These are phyloP conservation scores for Lenzites betulinus DNA, from an alignment of 768 basidiomycete genomes.

Conservation along the genomic window DNA sequence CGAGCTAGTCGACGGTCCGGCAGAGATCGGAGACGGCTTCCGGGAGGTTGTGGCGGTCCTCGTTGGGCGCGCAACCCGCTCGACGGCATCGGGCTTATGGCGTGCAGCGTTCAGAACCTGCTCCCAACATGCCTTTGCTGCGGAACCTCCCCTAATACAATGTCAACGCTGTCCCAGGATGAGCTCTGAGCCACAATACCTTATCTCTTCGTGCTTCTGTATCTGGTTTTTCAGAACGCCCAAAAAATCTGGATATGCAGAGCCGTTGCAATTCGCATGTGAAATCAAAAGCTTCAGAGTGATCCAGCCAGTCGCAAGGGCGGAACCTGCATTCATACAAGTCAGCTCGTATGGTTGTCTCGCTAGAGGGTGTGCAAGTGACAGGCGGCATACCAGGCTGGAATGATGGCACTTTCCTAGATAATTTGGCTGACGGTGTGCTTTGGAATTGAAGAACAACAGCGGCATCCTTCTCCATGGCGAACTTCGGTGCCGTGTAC, in stretches of 20 bases:
- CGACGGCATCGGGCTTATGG: background rate
- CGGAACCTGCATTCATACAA: background rate
- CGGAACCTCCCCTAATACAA: too few relatives aligned
- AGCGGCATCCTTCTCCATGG: background rate
- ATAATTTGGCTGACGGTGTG: background rate
- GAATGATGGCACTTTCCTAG: background rate
- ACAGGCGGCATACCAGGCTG: background rate
- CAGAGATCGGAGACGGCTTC: background rate
- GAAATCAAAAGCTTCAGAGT: background rate
- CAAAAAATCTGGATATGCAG: background rate
- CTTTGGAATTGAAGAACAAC: conserved; percentile 1
- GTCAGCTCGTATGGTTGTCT: background rate
- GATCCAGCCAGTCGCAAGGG: background rate
- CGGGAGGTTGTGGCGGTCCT: background rate
- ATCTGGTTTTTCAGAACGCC: background rate
- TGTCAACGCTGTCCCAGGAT: background rate
- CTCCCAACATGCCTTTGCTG: background rate
- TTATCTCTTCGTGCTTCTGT: background rate
- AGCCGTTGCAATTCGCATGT: background rate
- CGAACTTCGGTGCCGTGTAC: background rate
- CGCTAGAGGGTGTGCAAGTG: background rate
- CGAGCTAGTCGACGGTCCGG: background rate
- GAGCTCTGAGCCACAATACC: background rate
- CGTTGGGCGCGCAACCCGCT: background rate
- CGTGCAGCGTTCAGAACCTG: background rate